phyloP scores from a whole-genome alignment of 305 asterid genomes.

The Fraxinus dipetala region DNA sequence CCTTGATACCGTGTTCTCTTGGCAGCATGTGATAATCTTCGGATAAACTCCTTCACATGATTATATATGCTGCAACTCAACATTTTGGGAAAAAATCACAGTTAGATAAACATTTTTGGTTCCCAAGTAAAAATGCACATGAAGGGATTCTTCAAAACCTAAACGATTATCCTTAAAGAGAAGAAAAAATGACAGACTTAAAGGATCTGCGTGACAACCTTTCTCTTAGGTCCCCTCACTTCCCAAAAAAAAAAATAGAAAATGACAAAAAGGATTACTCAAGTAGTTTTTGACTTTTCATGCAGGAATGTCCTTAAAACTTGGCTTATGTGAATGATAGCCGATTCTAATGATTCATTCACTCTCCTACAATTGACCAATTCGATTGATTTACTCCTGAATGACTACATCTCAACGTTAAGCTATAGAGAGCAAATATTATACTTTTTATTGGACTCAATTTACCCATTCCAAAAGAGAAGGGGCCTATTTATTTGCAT shows the following conservation, averaged over 20 bases:
- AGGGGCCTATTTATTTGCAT: neutral
- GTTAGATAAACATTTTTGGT: neutral
- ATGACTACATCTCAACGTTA: no score
- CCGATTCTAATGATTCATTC: neutral
- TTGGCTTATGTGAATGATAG: neutral
- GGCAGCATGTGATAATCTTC: constrained; percentile 26
- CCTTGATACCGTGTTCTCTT: constrained; percentile 16
- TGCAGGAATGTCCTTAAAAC: neutral
- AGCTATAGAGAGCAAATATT: no score
- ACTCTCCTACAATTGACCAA: no score
- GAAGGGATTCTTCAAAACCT: neutral
- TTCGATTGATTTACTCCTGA: no score
- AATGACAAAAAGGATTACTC: neutral
- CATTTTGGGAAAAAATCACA: neutral
- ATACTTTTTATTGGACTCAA: neutral
- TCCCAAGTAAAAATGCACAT: neutral
- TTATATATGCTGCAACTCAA: constrained; percentile 20
- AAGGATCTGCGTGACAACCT: neutral
- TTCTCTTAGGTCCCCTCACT: neutral
- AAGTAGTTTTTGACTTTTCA: neutral
- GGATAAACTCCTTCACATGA: constrained; percentile 41
- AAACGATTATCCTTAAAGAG: neutral
- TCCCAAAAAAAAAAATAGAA: neutral
- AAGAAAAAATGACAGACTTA: neutral
- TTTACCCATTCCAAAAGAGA: neutral